Base-by-base conservation (phyloP, 106 monocot species). In the Agapanthus africanus region DNA sequence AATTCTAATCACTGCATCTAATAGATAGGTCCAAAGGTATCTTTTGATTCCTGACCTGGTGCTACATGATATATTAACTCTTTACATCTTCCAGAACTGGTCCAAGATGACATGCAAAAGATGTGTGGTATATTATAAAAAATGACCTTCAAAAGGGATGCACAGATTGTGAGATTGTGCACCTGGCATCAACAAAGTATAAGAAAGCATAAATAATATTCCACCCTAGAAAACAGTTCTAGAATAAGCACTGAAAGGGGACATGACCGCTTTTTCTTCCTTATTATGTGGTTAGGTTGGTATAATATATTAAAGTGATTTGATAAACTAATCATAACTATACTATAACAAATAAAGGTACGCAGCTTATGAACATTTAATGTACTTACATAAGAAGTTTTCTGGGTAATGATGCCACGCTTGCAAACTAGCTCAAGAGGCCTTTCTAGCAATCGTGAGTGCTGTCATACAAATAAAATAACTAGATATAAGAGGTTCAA, bases 371-470 rank as follows among this genome's bases (percentile, higher is more conserved):
- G 11, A 66, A 16, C 11, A 44, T 28, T 37, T 30, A 25, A 61
- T 66, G 13, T 15, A 76, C 89, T 90, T 87, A 99, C 97, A 71
- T 62, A 65, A 66, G 89, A 90, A 21, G 56, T 25, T 67, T 74
- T 88, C 76, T 92, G 97, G 59, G 82, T 90, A 64, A 92, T 92
- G 38, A 39, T 36, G 32, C 92, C 89, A 84, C 89, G 92, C 77
- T 92, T 99, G 64, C 78, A 85, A 36, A 87, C 51, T 28, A 99
- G 74, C 61, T 86, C 92, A 61, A 65, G 82, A 70, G 97, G 92
- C 77, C 82, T 89, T 73, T 92, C 92, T 59, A 93, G 26, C 76
- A 99, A 74, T 41, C 72, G 76, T 37, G 81, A 82, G 76, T 99
- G 97, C 97, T 99, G 85, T 19, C 27, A 44, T 28, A 37, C 66